Evolutionary conservation across 2,329 filamentous ascomycete species (phyloP).

Genomic region (Clarireedia paspali): DNA sequence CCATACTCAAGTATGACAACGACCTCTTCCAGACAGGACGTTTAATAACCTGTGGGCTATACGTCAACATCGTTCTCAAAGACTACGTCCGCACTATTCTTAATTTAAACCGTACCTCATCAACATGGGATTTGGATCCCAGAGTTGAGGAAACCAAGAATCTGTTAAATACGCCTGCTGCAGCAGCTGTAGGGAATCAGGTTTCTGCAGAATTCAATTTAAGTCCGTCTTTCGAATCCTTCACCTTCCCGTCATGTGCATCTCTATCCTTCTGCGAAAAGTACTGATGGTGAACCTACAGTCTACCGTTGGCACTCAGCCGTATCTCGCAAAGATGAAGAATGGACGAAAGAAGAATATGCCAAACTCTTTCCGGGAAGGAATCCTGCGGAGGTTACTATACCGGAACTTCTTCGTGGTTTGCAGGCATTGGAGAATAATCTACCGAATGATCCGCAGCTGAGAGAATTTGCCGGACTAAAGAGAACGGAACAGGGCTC

Average conservation of each 20-base stretch:
- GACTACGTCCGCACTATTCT: constrained; percentile 67
- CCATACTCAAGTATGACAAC: constrained; percentile 65
- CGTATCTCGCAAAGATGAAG: constrained; percentile 61
- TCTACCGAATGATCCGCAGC: constrained; percentile 54
- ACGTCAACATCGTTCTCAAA: constrained; percentile 68
- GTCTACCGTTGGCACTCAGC: too few species aligned
- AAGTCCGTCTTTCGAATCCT: constrained; percentile 55
- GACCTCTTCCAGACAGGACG: constrained; percentile 74
- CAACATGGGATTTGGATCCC: constrained; percentile 57
- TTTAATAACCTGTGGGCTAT: constrained; percentile 64
- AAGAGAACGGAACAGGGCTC: constrained; percentile 56
- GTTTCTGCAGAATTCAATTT: constrained; percentile 63
- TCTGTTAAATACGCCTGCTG: constrained; percentile 28
- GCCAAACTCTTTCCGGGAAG: constrained; percentile 51
- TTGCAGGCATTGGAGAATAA: constrained; percentile 54
- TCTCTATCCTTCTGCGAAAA: too few species aligned
- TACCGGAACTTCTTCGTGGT: constrained; percentile 53
- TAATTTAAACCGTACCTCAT: constrained; percentile 11
- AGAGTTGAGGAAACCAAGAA: constrained; percentile 52
- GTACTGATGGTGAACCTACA: too few species aligned
- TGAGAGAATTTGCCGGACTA: constrained; percentile 39
- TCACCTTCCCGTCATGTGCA: too few species aligned
- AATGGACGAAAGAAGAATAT: constrained; percentile 50
- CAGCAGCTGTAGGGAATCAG: constrained; percentile 63
- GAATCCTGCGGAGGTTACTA: constrained; percentile 39